Evolutionary conservation across 2,329 filamentous ascomycete genomes (phyloP), one percentile per base, ranked within the genome.

Genomic region (Leptographium wingfieldii): DNA sequence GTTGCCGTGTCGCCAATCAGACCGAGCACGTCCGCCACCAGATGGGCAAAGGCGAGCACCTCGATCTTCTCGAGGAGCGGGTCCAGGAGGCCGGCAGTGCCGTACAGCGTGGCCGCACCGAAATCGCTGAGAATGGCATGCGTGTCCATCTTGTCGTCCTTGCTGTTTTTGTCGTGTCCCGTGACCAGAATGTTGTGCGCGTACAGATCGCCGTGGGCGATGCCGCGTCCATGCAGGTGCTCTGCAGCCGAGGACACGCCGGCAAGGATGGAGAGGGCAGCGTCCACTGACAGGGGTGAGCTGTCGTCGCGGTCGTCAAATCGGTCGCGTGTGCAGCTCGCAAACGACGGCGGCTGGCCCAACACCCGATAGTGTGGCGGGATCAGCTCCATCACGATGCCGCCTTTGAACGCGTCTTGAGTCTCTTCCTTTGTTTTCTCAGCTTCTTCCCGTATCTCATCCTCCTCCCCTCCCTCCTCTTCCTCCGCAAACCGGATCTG

Each of bases 41-140:
- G 66, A 66, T 77, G 72, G 2, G 71, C 76, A 65, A 79, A 78
- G 1, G 76, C 77, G 48, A 77, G 68, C 6, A 78, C 73, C 64
- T 79, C 77, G 52, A 79, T 64, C 62, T 66, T 72, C 65, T 80
- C 75, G 11, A 78, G 56, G 11, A 78, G 56, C 31, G 11, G 55
- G 40, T 19, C 38, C 56, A 52, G 56, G 4, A 52, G 56, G 4
- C n/a, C 16, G 22, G 11, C 63, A 25, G 61, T 62, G 49, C 65
- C 67, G 61, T 79, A 77, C 16, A 78, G 68, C 0, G 76, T 77
- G 1, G 76, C 76, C 1, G 76, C 77, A 12, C 76, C 75, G 59
- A 79, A 77, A 57, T 77, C 76, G 29, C 74, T 75, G 3, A 79
- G 68, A 14, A 79, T 64, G 4, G 76, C 75, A 62, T 78, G 74